Percentiles rank a stretch among this genome's conserved stretches.
These are phyloP conservation scores for Hirsutella minnesotensis DNA, from an alignment of 2,329 filamentous ascomycete genomes.

Conservation along the genomic window DNA sequence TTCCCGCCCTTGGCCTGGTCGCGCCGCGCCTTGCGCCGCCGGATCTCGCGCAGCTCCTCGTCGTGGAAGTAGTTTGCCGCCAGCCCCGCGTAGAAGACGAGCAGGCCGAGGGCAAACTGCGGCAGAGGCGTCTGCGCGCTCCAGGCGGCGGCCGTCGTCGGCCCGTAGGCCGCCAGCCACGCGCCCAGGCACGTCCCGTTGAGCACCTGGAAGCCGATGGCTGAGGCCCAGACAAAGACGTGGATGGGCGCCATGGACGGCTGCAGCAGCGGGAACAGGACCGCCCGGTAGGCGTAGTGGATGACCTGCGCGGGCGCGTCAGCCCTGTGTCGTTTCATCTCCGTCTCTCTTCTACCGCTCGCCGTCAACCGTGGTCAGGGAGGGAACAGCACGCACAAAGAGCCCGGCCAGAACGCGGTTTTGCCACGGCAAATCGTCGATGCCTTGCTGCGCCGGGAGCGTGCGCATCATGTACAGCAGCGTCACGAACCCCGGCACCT, in stretches of 20 bases:
- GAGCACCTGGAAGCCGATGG: constrained; percentile 61
- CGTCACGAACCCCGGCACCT: constrained; percentile 63
- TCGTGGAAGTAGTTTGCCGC: constrained; percentile 80
- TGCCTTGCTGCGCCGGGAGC: constrained; percentile 46
- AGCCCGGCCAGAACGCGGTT: constrained; percentile 65
- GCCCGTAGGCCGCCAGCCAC: constrained; percentile 75
- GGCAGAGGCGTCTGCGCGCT: constrained; percentile 20
- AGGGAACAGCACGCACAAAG: constrained; percentile 34
- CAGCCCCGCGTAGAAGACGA: constrained; percentile 66
- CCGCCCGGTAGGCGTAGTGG: constrained; percentile 84
- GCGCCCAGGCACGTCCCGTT: constrained; percentile 70
- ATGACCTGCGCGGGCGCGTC: constrained; percentile 39
- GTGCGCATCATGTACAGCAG: constrained; percentile 69
- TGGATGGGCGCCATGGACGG: constrained; percentile 92
- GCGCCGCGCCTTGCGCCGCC: constrained; percentile 51
- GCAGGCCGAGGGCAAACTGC: constrained; percentile 52
- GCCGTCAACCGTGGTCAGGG: no score
- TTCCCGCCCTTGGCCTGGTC: constrained; percentile 28
- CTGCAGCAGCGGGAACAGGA: constrained; percentile 71
- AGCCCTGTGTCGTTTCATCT: background rate
- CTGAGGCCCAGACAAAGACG: constrained; percentile 50
- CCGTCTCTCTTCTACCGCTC: background rate
- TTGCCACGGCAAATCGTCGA: constrained; percentile 56
- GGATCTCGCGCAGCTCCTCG: constrained; percentile 77
- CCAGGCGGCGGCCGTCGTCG: constrained; percentile 45